Evolutionary conservation across 1,284 basidiomycete species (phyloP).

Genomic region (Takashimella tepidaria): DNA sequence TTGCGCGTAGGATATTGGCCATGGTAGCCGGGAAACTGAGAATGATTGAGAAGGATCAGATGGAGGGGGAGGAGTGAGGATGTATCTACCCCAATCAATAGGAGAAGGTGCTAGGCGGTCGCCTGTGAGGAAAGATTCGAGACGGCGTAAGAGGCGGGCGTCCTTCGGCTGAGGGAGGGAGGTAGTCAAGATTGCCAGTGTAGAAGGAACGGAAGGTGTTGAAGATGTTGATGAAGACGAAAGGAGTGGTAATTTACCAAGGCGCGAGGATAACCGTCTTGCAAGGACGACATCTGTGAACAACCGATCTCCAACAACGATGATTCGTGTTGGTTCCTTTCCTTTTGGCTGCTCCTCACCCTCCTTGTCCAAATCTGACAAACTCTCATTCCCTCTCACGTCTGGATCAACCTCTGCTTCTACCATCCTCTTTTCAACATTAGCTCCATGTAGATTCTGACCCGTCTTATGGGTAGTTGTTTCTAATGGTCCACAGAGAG

Average conservation of each 20-base stretch:
- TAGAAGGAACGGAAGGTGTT: slow-evolving; percentile 9
- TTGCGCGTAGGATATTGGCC: slow-evolving; percentile 1
- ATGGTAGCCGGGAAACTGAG: not conserved
- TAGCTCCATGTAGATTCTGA: not conserved
- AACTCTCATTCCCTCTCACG: slow-evolving; percentile 2
- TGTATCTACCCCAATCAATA: slow-evolving; percentile 19
- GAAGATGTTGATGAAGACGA: slow-evolving; percentile 1
- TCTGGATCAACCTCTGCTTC: slow-evolving; percentile 6
- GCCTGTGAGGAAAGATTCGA: slow-evolving; percentile 35
- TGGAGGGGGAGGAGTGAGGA: slow-evolving; percentile 10
- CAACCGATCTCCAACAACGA: slow-evolving; percentile 82
- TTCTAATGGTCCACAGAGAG: slow-evolving; percentile 28
- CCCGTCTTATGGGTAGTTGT: not conserved
- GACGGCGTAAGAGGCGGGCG: slow-evolving; percentile 35
- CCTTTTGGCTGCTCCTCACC: not conserved
- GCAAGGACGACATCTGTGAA: slow-evolving; percentile 88
- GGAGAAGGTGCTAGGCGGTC: slow-evolving; percentile 9
- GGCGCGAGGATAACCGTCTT: slow-evolving; percentile 54
- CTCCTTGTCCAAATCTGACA: slow-evolving; percentile 1
- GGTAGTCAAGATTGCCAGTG: slow-evolving; percentile 42
- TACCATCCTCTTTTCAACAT: slow-evolving; percentile 12
- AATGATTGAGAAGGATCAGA: not conserved
- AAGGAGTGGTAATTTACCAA: slow-evolving; percentile 18
- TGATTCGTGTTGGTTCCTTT: slow-evolving; percentile 53
- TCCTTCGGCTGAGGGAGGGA: slow-evolving; percentile 38